Evolutionary conservation across 129 eudicot genomes (phyloP).

Genomic region (Ambrosia trifida): DNA sequence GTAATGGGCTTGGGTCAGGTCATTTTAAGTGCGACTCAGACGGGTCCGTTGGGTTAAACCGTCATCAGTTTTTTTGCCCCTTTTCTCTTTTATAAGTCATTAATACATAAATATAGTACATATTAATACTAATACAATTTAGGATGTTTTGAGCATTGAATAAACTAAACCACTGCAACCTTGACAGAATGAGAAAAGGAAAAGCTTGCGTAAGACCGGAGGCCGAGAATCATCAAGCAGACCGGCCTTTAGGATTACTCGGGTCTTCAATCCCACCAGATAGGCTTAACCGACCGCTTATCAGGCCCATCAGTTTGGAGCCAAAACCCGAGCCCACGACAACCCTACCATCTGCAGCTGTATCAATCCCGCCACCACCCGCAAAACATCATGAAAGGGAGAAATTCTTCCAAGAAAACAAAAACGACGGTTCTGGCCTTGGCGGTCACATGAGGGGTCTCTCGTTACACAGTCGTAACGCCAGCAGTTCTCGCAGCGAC

Average conservation of each 20-base stretch:
- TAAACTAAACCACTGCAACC: slow-evolving; percentile 8
- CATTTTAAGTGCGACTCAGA: neutral
- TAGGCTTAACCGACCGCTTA: slow-evolving; percentile 78
- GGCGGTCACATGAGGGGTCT: slow-evolving; percentile 78
- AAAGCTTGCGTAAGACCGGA: slow-evolving; percentile 73
- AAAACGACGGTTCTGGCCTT: slow-evolving; percentile 54
- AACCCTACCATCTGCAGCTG: slow-evolving; percentile 43
- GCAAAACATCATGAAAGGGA: slow-evolving; percentile 91
- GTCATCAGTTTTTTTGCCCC: neutral
- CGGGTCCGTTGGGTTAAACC: neutral
- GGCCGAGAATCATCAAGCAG: slow-evolving; percentile 49
- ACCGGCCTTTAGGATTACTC: slow-evolving; percentile 54
- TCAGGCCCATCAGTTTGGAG: slow-evolving; percentile 64
- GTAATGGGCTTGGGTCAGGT: neutral
- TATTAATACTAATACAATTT: neutral
- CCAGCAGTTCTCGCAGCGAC: slow-evolving; percentile 75
- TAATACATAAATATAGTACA: neutral
- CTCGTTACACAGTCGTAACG: slow-evolving; percentile 73
- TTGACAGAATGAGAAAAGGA: slow-evolving; percentile 82
- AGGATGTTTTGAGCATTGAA: neutral
- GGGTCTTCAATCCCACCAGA: slow-evolving; percentile 57
- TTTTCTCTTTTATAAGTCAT: neutral
- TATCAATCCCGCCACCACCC: slow-evolving; percentile 91
- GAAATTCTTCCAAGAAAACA: slow-evolving; percentile 83
- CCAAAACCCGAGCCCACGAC: slow-evolving; percentile 46